A percentile compares a stretch with the other conserved stretches of the same genome.
These are phyloP conservation scores for Suillus ampliporus DNA, from an alignment of 768 basidiomycete species.

Conservation along the genomic window DNA sequence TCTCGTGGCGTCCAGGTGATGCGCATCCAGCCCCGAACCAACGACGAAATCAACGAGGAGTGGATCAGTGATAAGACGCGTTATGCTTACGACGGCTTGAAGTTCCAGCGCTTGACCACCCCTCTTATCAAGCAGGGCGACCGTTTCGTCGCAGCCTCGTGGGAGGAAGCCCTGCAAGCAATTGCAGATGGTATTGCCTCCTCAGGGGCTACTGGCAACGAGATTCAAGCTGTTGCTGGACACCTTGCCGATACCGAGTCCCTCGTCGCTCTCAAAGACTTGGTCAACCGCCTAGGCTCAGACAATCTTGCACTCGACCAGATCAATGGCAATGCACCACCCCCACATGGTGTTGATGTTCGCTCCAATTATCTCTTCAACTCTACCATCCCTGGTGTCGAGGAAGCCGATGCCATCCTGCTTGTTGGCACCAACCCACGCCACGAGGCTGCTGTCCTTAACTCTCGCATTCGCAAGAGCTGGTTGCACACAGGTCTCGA, in stretches of 20 bases:
- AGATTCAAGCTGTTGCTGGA: slow-evolving; percentile 95
- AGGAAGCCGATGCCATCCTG: slow-evolving; percentile 90
- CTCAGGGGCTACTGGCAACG: slow-evolving; percentile 86
- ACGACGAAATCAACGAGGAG: slow-evolving; percentile 99
- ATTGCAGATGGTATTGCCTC: slow-evolving; percentile 78
- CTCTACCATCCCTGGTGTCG: slow-evolving; percentile 87
- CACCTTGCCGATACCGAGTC: slow-evolving; percentile 93
- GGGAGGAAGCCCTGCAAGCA: slow-evolving; percentile 86
- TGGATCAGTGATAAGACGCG: slow-evolving; percentile 99
- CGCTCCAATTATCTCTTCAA: slow-evolving; percentile 98
- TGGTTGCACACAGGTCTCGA: slow-evolving; percentile 90
- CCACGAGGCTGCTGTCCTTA: slow-evolving; percentile 96
- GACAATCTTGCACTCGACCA: slow-evolving; percentile 91
- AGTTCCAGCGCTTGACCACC: slow-evolving; percentile 92
- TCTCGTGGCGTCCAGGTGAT: slow-evolving; percentile 96
- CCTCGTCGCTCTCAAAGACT: slow-evolving; percentile 91
- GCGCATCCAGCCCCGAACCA: slow-evolving; percentile 95
- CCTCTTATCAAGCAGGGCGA: slow-evolving; percentile 92
- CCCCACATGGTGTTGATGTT: slow-evolving; percentile 84
- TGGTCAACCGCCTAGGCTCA: slow-evolving; percentile 91
- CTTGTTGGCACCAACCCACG: slow-evolving; percentile 96
- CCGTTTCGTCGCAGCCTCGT: slow-evolving; percentile 86
- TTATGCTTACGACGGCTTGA: slow-evolving; percentile 93
- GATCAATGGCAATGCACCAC: slow-evolving; percentile 64
- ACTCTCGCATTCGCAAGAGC: slow-evolving; percentile 94